Base-by-base conservation (phyloP, 192 early-diverging fungal genomes). In the Mortierella alpina region DNA sequence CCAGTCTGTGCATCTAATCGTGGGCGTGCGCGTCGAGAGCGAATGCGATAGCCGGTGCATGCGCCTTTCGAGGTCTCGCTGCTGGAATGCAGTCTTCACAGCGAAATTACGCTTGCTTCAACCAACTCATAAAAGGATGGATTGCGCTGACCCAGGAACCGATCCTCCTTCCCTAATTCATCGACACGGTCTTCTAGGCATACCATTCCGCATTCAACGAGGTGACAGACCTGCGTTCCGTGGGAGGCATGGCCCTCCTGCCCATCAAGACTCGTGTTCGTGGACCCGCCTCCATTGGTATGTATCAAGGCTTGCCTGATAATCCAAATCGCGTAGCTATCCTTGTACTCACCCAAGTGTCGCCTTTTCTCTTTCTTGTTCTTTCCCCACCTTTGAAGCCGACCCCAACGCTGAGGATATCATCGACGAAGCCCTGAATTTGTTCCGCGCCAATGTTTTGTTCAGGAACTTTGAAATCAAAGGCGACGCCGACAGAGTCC, bases 381-480 rank as follows among this genome's bases (percentile, higher is more conserved):
- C 51, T 45, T n/a, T 63, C 58, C 20, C 50, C 22, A 17, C 5
- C 60, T 62, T 51, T 66, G 57, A 41, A 89, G 90, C 89, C 61
- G 91, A 92, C 42, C 64, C 80, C 7, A 68, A 75, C 59, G 83
- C 80, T 5, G 91, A 95, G 51, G 98, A 99, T 84, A 93, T 95
- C 42, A 90, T 99, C 68, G 96, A 98, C 73, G 98, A 99, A 81
- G 94, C 98, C 45, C 74, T 99, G 55, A 92, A 90, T 70, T 82
- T 99, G 61, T 99, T 96, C 90, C 91, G 97, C 40, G 95, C 97
- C 64, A 99, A 99, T 84, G 93, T 94, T 77, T 88, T 99, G 57
- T 99, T 99, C 90, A 91, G 96, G 66, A 99, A 99, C 90, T 99
- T 99, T 91, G 97, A 99, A 76, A 96, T 99, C 83, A 96, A 98